Percentiles rank a stretch among this genome's conserved stretches.
These are phyloP conservation scores for Blakeslea trispora DNA, from an alignment of 371 early-diverging fungal species.

Conservation along the genomic window DNA sequence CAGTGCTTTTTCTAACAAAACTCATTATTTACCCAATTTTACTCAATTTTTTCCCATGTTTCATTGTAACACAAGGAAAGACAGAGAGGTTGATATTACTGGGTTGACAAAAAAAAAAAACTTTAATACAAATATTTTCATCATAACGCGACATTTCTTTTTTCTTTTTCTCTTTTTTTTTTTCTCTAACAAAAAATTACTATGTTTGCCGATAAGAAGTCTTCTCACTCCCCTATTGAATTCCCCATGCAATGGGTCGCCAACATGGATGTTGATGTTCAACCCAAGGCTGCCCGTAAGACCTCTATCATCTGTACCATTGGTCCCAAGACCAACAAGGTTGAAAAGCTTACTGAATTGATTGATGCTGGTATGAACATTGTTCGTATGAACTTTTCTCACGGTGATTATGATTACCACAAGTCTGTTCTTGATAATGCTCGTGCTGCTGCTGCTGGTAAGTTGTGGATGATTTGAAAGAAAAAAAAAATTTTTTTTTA, in stretches of 20 bases:
- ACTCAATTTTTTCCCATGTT: constrained; percentile 10
- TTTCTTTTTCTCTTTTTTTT: constrained; percentile 10
- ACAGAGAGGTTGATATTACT: background rate
- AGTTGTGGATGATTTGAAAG: constrained; percentile 11
- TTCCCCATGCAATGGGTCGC: constrained; percentile 74
- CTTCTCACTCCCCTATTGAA: constrained; percentile 13
- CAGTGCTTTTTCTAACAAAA: background rate
- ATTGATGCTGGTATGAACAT: constrained; percentile 93
- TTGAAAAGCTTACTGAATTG: constrained; percentile 81
- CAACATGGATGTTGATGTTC: constrained; percentile 63
- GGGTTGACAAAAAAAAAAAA: too few relatives aligned
- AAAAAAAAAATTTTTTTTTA: background rate
- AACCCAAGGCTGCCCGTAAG: constrained; percentile 68
- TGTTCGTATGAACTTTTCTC: constrained; percentile 94
- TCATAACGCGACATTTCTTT: background rate
- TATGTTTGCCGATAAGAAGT: constrained; percentile 28
- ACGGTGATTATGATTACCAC: constrained; percentile 93
- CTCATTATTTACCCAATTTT: constrained; percentile 13
- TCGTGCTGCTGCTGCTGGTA: constrained; percentile 61
- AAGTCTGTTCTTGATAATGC: constrained; percentile 79
- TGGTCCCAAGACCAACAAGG: constrained; percentile 77
- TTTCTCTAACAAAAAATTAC: background rate
- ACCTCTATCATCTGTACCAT: constrained; percentile 87
- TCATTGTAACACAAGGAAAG: constrained; percentile 11
- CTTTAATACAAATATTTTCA: constrained; percentile 6